Conservation (phyloP, 163 green algal genomes). For the Prototheca wickerhamii region DNA sequence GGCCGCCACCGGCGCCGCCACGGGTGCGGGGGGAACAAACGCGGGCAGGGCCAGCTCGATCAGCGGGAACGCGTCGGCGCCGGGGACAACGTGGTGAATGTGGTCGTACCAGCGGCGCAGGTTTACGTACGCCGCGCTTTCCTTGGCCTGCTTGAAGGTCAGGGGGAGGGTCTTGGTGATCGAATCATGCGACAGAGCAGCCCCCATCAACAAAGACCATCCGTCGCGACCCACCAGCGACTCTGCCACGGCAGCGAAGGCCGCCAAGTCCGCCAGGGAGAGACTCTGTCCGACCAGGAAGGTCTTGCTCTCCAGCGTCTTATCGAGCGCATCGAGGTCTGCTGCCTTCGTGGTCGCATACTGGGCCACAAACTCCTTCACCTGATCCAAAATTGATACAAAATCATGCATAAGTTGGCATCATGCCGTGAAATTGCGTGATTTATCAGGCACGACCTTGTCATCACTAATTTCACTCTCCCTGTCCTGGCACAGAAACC, state of each 20-base stretch:
- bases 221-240: conserved; percentile 8
- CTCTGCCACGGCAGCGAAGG: conserved; percentile 23
- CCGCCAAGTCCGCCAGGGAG: conserved; percentile 31
- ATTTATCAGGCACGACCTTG: too few relatives aligned
- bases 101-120: conserved; percentile 44
- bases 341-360: conserved; percentile 13
- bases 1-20: conserved; percentile 9
- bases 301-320: conserved; percentile 8
- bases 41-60: conserved; percentile 24
- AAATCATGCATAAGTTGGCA: too few relatives aligned
- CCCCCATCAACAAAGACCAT: background rate
- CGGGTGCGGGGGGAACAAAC: conserved; percentile 34
- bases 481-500: too few relatives aligned
- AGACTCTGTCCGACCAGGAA: conserved; percentile 19
- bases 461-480: too few relatives aligned
- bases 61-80: conserved; percentile 18
- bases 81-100: conserved; percentile 36
- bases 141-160: background rate
- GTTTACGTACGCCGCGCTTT: background rate
- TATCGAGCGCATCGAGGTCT: conserved; percentile 17
- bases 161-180: background rate
- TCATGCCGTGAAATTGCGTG: too few relatives aligned
- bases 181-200: too few relatives aligned
- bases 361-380: conserved; percentile 16
- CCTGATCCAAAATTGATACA: too few relatives aligned